Conservation (phyloP, 2,329 filamentous ascomycete genomes). For the Neofusicoccum sp. region DNA sequence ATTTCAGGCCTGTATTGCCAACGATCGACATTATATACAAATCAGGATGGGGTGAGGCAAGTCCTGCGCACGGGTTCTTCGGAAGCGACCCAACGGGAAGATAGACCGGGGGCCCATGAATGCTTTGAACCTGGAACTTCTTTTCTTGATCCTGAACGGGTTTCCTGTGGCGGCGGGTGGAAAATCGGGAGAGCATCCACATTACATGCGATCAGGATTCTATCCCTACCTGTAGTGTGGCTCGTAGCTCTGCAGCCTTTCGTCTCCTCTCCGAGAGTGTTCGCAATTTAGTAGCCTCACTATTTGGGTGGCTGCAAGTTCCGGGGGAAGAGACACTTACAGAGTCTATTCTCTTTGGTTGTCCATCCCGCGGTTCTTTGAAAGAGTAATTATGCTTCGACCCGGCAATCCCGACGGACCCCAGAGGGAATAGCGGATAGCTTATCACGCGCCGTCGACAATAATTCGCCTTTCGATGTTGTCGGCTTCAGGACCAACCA, state of each 20-base stretch:
- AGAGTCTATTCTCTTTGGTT: neutral
- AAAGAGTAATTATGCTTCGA: neutral
- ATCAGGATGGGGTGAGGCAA: neutral
- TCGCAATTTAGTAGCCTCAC: too few relatives aligned
- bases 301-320: too few relatives aligned
- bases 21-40: neutral
- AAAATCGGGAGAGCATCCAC: neutral
- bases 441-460: neutral
- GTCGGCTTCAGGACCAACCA: neutral
- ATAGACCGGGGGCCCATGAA: neutral
- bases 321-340: too few relatives aligned
- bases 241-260: too few relatives aligned
- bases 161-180: neutral
- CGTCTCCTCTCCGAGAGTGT: too few relatives aligned
- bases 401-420: neutral
- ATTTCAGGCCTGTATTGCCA: neutral
- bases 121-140: neutral
- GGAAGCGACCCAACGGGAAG: slow-evolving; percentile 1
- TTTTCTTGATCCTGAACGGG: neutral
- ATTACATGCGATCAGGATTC: neutral
- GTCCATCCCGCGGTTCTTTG: neutral
- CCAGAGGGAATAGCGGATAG: neutral
- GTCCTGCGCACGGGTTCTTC: neutral
- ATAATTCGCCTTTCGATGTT: neutral
- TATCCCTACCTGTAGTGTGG: neutral